Base-by-base conservation (phyloP, 1,284 basidiomycete genomes). In the Boletus mariae region DNA sequence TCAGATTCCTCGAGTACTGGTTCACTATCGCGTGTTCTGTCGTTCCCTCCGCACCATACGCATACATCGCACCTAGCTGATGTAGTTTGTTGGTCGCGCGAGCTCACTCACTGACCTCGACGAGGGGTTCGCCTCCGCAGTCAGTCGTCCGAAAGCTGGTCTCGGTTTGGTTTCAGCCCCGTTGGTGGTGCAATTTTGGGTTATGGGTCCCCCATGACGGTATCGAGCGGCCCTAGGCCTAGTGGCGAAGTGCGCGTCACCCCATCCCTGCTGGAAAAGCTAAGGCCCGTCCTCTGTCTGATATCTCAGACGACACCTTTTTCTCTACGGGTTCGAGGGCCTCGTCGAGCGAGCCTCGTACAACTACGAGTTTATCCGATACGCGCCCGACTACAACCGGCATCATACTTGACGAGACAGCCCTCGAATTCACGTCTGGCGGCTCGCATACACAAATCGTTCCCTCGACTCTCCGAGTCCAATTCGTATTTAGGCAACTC, bases 81-180 rank as follows among this genome's bases (percentile, higher is more conserved):
- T 79, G 77, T 63, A 77, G 76, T 52, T 79, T 77, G 4, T 60
- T 90, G 47, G 86, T 31, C 77, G 88, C 31, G 87, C 84, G 17
- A 84, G 80, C 34, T 90, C 87, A 0, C 77, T 90, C 71, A 85
- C 84, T 0, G 88, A 91, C 62, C 71, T 92, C 25, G 87, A 88
- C 47, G 80, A 82, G 32, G 85, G 83, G 61, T 87, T 88, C 53
- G 79, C 72, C 13, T 73, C 73, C 10, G 78, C 78, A 10, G 64
- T 80, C 15, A 68, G 74, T 40, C 68, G 75, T 29, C 77, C 77
- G 15, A 68, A 71, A 75, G 31, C 74, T 20, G 77, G 76, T 20
- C 67, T 78, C 8, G 77, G 78, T 77, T 79, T 34, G 75, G 74
- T 7, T 50, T 80, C 0, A 65, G 70, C 38, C 68, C 77, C 4